Evolutionary conservation across 2,329 filamentous ascomycete species (phyloP).

Genomic region (Fusarium annulatum): DNA sequence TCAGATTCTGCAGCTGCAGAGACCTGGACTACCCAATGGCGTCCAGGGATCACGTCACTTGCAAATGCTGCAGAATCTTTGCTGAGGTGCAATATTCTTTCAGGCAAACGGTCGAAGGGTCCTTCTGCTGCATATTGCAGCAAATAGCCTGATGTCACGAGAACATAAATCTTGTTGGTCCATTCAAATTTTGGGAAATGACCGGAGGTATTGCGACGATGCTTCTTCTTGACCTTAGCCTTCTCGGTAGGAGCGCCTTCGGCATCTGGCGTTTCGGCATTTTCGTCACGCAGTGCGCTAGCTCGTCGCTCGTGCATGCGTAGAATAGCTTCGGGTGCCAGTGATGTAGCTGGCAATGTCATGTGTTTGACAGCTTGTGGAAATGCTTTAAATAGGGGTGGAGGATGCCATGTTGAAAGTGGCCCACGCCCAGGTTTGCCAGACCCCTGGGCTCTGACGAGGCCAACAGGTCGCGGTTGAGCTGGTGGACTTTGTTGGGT

Average conservation of each 20-base stretch:
- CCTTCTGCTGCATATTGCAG: slow-evolving; percentile 80
- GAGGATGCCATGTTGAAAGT: slow-evolving; percentile 69
- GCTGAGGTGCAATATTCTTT: slow-evolving; percentile 78
- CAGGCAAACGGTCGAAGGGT: slow-evolving; percentile 75
- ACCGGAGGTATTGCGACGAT: slow-evolving; percentile 55
- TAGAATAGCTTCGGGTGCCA: slow-evolving; percentile 76
- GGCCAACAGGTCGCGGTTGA: slow-evolving; percentile 13
- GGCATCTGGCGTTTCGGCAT: slow-evolving; percentile 16
- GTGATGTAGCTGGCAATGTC: slow-evolving; percentile 72
- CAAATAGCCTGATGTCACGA: slow-evolving; percentile 77
- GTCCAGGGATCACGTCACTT: slow-evolving; percentile 81
- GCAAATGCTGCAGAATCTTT: slow-evolving; percentile 83
- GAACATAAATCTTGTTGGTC: slow-evolving; percentile 77
- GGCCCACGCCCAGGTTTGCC: slow-evolving; percentile 45
- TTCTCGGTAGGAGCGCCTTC: slow-evolving; percentile 47
- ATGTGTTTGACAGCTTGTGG: slow-evolving; percentile 84
- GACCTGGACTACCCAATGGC: slow-evolving; percentile 83
- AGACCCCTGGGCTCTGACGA: slow-evolving; percentile 29
- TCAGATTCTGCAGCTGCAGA: slow-evolving; percentile 73
- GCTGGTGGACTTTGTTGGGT: slow-evolving; percentile 23
- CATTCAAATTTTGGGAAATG: slow-evolving; percentile 67
- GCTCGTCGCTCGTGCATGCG: slow-evolving; percentile 66
- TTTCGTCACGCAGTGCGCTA: slow-evolving; percentile 34
- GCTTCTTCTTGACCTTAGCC: slow-evolving; percentile 57
- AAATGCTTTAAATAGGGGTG: slow-evolving; percentile 87